Base-by-base conservation (phyloP, 225 moss, liverwort and hornwort genomes). In the Thuidium tamariscinum region DNA sequence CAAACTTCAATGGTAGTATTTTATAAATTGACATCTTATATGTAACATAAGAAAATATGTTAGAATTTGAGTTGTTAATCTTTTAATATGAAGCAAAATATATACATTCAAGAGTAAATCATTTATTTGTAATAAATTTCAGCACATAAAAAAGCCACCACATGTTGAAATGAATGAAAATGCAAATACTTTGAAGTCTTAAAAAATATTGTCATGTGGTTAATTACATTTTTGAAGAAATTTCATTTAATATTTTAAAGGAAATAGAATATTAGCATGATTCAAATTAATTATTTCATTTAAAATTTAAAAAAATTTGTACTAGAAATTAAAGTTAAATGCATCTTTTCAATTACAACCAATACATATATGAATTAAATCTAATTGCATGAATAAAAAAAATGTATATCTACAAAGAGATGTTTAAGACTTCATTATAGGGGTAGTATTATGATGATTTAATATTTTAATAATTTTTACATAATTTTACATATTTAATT, bases 301-400 rank as follows among this genome's bases (percentile, higher is more conserved):
- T 7, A 7, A 30, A 16, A 0, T 9, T 2, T 3, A 1, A 42
- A 11, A n/a, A 11, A 0, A 9, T 52, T 8, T 30, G 11, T 9
- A 39, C 2, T 66, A 51, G 11, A 12, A 27, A 30, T 20, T 37
- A 13, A 59, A 59, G 0, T 36, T 19, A 59, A 0, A 3, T 3
- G 17, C 6, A 76, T 57, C 5, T 57, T 59, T 27, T 27, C 5
- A 76, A 10, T 16, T 76, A 7, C 5, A 76, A 1, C 10, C 8
- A 74, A 32, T 48, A 44, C 1, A 52, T 22, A 52, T 22, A n/a
- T 74, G 14, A 1, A 1, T 41, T 55, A 16, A 68, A 69, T 69
- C 4, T 37, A 39, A 41, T 29, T 69, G 10, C 4, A 70, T 44
- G 8, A 23, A 27, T 8, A 32, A 70, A 8, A 13, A 44, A 15